Percentiles rank a stretch among this genome's conserved stretches.
phyloP scores from a whole-genome alignment of 2,329 filamentous ascomycete genomes.

The Pseudogymnoascus sp. region DNA sequence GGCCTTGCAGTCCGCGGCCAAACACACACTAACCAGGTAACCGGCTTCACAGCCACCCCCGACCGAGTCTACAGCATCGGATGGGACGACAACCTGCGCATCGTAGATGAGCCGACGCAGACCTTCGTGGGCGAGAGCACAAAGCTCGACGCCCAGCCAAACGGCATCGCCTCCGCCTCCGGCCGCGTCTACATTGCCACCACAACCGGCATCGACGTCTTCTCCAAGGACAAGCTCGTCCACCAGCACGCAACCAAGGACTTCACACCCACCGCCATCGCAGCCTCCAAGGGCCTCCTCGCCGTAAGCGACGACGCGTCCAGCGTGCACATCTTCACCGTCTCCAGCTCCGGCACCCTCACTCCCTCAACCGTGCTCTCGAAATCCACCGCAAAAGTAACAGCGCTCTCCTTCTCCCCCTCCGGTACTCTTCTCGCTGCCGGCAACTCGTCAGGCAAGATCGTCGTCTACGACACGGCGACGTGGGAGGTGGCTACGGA shows the following conservation, averaged over 20 bases:
- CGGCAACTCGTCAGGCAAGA: constrained; percentile 78
- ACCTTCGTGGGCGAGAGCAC: constrained; percentile 63
- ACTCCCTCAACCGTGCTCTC: constrained; percentile 40
- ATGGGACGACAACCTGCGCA: constrained; percentile 88
- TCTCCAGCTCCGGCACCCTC: constrained; percentile 44
- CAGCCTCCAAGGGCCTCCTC: constrained; percentile 57
- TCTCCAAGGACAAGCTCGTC: constrained; percentile 51
- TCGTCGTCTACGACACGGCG: constrained; percentile 65
- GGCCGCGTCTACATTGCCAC: constrained; percentile 43
- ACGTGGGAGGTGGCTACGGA: constrained; percentile 70
- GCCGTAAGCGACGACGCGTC: constrained; percentile 73
- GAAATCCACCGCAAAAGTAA: constrained; percentile 63
- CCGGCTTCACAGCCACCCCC: constrained; percentile 56
- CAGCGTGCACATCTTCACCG: constrained; percentile 64
- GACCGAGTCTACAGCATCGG: constrained; percentile 74
- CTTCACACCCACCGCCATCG: constrained; percentile 62
- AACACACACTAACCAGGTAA: constrained; percentile 76
- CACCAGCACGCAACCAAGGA: constrained; percentile 48
- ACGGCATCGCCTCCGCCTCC: constrained; percentile 53
- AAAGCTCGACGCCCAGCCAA: constrained; percentile 72
- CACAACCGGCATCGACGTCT: constrained; percentile 48
- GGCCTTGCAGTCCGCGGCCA: constrained; percentile 70
- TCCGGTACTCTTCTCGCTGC: constrained; percentile 71
- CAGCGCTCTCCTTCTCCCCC: constrained; percentile 73
- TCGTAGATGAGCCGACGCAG: constrained; percentile 63